A percentile compares a stretch with the other conserved stretches of the same genome.
Evolutionary conservation across 371 early-diverging fungal species (phyloP).

Genomic region (Rhizopus sp.): DNA sequence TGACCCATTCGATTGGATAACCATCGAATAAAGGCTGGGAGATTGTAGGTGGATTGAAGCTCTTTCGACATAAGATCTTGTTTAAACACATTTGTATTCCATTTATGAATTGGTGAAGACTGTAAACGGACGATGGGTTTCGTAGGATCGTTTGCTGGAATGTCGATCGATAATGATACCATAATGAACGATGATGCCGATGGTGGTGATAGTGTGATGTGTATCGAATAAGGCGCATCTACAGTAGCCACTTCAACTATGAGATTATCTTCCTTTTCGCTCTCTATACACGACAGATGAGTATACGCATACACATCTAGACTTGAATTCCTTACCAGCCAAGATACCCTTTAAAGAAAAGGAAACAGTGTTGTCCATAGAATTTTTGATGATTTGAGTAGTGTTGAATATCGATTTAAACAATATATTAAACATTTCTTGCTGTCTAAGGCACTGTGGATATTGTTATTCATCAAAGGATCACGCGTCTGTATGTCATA

Average conservation of each 20-base stretch:
- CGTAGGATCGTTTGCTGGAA: conserved; percentile 35
- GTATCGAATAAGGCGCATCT: conserved; percentile 37
- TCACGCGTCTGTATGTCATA: neutral
- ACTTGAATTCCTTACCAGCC: conserved; percentile 24
- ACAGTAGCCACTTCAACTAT: conserved; percentile 32
- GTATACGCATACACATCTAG: neutral
- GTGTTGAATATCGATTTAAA: conserved; percentile 56
- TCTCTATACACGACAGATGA: conserved; percentile 14
- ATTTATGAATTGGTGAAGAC: conserved; percentile 25
- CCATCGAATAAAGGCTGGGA: conserved; percentile 34
- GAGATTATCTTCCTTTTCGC: conserved; percentile 20
- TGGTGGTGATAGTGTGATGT: conserved; percentile 38
- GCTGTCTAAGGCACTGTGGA: conserved; percentile 48
- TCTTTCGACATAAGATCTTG: conserved; percentile 36
- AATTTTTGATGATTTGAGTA: conserved; percentile 2
- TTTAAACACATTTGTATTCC: conserved; percentile 42
- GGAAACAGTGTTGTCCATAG: neutral
- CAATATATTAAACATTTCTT: conserved; percentile 56
- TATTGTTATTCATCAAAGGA: neutral
- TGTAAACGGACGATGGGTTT: conserved; percentile 32
- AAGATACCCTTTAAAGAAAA: conserved; percentile 39
- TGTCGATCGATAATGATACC: conserved; percentile 39
- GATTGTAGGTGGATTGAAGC: conserved; percentile 28
- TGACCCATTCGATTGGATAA: conserved; percentile 35
- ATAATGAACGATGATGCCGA: conserved; percentile 22